phyloP scores from a whole-genome alignment of 768 basidiomycete genomes.

The Boletus reticulatus region DNA sequence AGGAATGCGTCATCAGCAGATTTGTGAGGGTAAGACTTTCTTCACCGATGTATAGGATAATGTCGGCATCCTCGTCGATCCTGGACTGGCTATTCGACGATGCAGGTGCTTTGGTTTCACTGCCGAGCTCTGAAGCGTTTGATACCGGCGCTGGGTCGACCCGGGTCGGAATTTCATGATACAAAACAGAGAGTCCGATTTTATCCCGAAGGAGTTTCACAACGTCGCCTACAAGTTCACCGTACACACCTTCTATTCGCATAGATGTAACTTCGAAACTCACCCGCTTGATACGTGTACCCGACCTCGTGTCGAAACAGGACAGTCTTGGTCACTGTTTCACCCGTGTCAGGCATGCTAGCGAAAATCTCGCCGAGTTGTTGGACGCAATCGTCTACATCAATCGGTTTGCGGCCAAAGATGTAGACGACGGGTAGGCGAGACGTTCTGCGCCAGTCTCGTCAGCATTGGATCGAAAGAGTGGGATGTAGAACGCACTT shows the following conservation, averaged over 20 bases:
- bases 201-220: slow-evolving; percentile 19
- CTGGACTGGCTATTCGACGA: neutral
- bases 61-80: neutral
- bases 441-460: slow-evolving; percentile 58
- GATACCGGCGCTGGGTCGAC: slow-evolving; percentile 12
- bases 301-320: slow-evolving; percentile 75
- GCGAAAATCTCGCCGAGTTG: slow-evolving; percentile 39
- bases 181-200: slow-evolving; percentile 33
- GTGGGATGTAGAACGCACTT: slow-evolving; percentile 50
- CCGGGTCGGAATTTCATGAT: slow-evolving; percentile 34
- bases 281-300: slow-evolving; percentile 69
- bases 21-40: slow-evolving; percentile 84
- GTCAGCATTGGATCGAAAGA: neutral
- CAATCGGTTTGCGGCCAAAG: slow-evolving; percentile 73
- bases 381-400: slow-evolving; percentile 49
- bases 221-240: slow-evolving; percentile 16
- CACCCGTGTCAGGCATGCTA: neutral
- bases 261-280: neutral
- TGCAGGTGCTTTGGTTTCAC: neutral
- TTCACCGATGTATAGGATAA: slow-evolving; percentile 66
- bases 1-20: slow-evolving; percentile 78
- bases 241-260: neutral
- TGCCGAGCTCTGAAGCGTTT: neutral
- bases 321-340: slow-evolving; percentile 30
- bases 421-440: slow-evolving; percentile 89